Percentiles rank a stretch among this genome's conserved stretches.
Evolutionary conservation across 1,284 basidiomycete species (phyloP).

Genomic region (Ustilago trichophora): DNA sequence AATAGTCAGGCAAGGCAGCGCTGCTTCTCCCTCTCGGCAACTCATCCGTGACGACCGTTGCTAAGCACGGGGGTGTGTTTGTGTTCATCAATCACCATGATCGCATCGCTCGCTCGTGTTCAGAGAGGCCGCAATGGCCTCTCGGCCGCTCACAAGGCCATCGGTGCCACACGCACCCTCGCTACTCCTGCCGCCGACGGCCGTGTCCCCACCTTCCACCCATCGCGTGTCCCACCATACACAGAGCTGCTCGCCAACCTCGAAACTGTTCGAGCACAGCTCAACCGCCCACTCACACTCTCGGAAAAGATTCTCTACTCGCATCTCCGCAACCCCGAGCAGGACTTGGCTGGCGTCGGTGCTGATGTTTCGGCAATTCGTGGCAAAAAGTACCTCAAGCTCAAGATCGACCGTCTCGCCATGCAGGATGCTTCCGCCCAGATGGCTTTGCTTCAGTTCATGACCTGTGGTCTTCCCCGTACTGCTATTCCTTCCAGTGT

Average conservation of each 20-base stretch:
- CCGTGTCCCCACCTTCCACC: constrained; percentile 53
- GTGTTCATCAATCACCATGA: constrained; percentile 14
- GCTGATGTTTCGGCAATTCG: constrained; percentile 71
- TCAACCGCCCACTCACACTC: constrained; percentile 86
- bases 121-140: constrained; percentile 35
- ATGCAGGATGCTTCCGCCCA: constrained; percentile 99
- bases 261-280: constrained; percentile 75
- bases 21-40: too few relatives aligned
- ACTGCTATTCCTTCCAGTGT: constrained; percentile 88
- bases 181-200: constrained; percentile 39
- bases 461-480: constrained; percentile 88
- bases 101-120: constrained; percentile 41
- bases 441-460: constrained; percentile 99
- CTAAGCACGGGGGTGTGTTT: too few relatives aligned
- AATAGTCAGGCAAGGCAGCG: not conserved
- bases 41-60: not conserved
- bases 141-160: constrained; percentile 34
- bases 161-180: constrained; percentile 28
- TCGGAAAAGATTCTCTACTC: constrained; percentile 98
- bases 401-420: constrained; percentile 90
- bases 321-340: constrained; percentile 82
- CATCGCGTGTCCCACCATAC: constrained; percentile 78
- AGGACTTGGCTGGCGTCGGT: constrained; percentile 75
- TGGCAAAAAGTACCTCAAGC: constrained; percentile 88
- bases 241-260: constrained; percentile 79